Conservation (phyloP, 75 land plant species). For the Cryptomeria japonica region DNA sequence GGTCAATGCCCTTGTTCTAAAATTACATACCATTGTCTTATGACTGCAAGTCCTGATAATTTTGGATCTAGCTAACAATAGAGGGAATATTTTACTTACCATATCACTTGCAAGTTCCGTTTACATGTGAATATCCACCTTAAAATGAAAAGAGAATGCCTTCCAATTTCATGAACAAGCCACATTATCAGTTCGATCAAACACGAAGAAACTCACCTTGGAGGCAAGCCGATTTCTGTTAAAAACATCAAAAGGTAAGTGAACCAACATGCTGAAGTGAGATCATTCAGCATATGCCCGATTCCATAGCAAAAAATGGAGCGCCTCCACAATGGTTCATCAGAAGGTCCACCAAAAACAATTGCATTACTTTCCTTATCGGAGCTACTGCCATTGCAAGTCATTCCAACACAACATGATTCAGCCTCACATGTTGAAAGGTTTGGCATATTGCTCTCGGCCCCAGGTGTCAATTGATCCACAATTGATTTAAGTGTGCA, state of each 20-base stretch:
- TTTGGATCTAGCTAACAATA: no score
- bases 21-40: no score
- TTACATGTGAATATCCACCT: background rate
- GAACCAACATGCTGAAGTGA: constrained; percentile 98
- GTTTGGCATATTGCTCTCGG: background rate
- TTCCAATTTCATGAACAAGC: background rate
- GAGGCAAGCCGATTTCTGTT: constrained; percentile 85
- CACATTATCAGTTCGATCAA: background rate
- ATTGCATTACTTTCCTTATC: constrained; percentile 10
- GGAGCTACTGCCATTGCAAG: background rate
- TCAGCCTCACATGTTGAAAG: background rate
- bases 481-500: constrained; percentile 1
- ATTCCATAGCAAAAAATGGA: constrained; percentile 74
- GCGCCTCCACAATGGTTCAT: constrained; percentile 50
- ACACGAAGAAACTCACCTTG: constrained; percentile 49
- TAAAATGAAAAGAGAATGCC: background rate
- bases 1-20: no score
- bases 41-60: no score
- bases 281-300: constrained; percentile 97
- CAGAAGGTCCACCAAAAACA: constrained; percentile 24
- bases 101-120: background rate
- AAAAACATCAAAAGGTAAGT: constrained; percentile 89
- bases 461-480: background rate
- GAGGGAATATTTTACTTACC: no score
- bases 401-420: background rate